A percentile compares a stretch with the other conserved stretches of the same genome.
Conservation (phyloP, 768 basidiomycete species). For the Tulasnella sp. region DNA sequence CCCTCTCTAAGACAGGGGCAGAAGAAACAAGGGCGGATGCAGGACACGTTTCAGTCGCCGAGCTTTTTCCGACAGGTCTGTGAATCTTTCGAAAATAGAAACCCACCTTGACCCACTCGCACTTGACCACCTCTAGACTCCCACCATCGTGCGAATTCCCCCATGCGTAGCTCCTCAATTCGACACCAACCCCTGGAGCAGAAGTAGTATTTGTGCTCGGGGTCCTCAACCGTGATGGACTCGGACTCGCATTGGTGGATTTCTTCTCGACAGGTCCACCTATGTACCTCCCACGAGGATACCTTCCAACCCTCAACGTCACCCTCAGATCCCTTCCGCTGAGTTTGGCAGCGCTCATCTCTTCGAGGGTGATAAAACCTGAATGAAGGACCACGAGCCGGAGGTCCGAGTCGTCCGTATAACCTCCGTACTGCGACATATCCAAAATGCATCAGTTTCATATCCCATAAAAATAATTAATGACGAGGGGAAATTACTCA, state of each 20-base stretch:
- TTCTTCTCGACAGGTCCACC: background rate
- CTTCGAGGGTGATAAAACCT: constrained; percentile 14
- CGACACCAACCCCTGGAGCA: background rate
- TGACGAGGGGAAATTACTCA: background rate
- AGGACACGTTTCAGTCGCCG: too few relatives aligned
- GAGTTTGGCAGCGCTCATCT: constrained; percentile 13
- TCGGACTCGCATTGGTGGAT: background rate
- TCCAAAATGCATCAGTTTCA: background rate
- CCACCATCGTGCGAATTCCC: constrained; percentile 17
- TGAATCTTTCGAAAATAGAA: background rate
- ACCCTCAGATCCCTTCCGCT: constrained; percentile 11
- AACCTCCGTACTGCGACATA: constrained; percentile 10
- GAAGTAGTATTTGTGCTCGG: background rate
- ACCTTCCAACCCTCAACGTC: constrained; percentile 13
- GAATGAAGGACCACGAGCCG: constrained; percentile 15
- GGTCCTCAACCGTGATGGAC: background rate
- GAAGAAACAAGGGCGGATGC: background rate
- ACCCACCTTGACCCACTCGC: constrained; percentile 13
- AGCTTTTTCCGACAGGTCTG: too few relatives aligned
- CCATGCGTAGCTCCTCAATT: constrained; percentile 15
- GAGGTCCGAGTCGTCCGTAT: constrained; percentile 18
- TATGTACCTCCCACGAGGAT: background rate
- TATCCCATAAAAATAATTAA: background rate
- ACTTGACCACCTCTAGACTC: constrained; percentile 9
- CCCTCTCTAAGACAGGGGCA: constrained; percentile 13